These are phyloP conservation scores for Babesia caballi DNA, from an alignment of 169 alveolate genomes.

Conservation along the genomic window DNA sequence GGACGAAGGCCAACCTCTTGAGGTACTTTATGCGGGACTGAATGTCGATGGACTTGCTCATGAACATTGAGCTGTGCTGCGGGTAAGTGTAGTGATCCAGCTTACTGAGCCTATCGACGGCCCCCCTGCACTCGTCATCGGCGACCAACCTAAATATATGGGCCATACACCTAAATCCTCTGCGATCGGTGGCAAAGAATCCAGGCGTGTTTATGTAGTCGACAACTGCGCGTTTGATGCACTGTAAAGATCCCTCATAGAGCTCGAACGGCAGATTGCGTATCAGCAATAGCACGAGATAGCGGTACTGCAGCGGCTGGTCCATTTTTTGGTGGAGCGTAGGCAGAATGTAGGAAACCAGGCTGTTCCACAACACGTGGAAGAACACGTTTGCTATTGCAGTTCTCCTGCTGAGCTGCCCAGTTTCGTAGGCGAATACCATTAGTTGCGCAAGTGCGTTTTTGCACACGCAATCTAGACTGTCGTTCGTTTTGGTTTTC, in stretches of 20 bases:
- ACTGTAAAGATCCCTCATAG: constrained; percentile 45
- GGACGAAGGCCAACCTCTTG: constrained; percentile 59
- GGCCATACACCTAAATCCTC: constrained; percentile 26
- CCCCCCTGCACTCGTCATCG: constrained; percentile 55
- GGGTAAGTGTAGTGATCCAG: constrained; percentile 57
- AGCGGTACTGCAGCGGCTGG: constrained; percentile 28
- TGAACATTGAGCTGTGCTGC: constrained; percentile 47
- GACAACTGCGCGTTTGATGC: constrained; percentile 41
- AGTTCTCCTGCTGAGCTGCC: constrained; percentile 52
- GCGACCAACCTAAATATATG: constrained; percentile 42
- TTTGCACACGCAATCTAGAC: constrained; percentile 11
- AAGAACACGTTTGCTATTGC: constrained; percentile 45
- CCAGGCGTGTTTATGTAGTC: constrained; percentile 41
- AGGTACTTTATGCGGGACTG: constrained; percentile 43
- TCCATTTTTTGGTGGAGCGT: constrained; percentile 40
- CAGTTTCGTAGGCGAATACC: constrained; percentile 41
- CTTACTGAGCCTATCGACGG: constrained; percentile 34
- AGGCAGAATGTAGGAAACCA: constrained; percentile 45
- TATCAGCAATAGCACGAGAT: constrained; percentile 46
- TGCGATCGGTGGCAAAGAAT: constrained; percentile 55
- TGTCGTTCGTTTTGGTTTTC: neutral
- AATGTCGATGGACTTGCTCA: constrained; percentile 29
- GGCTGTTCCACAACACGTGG: constrained; percentile 39
- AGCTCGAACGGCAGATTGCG: constrained; percentile 49
- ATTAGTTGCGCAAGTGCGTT: constrained; percentile 52